Base-by-base conservation (phyloP, 108 stramenopile genomes). In the Chaetoceros tenuissimus region DNA sequence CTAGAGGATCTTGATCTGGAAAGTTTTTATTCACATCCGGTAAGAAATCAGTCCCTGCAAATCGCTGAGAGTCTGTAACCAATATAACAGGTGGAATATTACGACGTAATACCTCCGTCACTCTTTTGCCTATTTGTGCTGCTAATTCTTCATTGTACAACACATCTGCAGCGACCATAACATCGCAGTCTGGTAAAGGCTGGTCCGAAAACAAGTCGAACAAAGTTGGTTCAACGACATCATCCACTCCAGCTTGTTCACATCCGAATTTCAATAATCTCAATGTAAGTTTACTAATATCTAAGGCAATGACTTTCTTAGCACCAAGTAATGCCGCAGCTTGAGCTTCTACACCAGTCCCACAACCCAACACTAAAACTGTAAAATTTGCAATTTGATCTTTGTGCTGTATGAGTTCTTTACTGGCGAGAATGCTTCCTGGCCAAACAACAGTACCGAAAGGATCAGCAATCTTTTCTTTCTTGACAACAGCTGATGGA, bases 381-480 rank as follows among this genome's bases (percentile, higher is more conserved):
- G 66, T 73, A 28, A 53, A 17, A 51, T 62, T 56, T 3, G 24
- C 19, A 5, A 82, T 46, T 29, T 26, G 44, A 3, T 68, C 40
- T 20, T 57, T 43, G 30, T 61, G 68, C 24, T 40, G 48, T 48
- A 68, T 59, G 43, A 90, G 46, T 58, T 84, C 89, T 52, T 63
- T 71, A 1, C 76, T 68, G n/a, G 89, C 89, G 34, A 78, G 30
- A 24, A 90, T 79, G 24, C 79, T 72, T 3, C 89, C 89, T 27
- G 89, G 89, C 89, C 89, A 90, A 46, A 80, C 69, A 30, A 90
- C 76, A 10, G 84, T 55, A 31, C 89, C 85, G 69, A 90, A 90
- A 17, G 89, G 89, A 69, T 90, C 88, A 27, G 82, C 68, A 46
- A 76, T 25, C 43, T 61, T 30, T 23, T 30, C 51, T 20, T 45